Evolutionary conservation across 441 rosid genomes (phyloP), one percentile per base, ranked within the genome.

Genomic region (Adansonia rubrostipa): DNA sequence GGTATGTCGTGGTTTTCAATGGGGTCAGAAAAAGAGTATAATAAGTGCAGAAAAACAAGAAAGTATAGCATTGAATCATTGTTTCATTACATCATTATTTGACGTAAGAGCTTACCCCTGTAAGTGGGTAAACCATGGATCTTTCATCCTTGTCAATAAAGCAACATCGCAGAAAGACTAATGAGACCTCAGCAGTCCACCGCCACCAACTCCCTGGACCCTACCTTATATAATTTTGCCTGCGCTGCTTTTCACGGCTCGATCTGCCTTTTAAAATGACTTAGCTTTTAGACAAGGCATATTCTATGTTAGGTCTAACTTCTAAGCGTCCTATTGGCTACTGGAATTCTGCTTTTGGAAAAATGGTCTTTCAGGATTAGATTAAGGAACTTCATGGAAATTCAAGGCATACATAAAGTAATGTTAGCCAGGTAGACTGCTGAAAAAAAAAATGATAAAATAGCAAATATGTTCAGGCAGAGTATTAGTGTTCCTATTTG

Each of bases 51-150:
- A 11, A 70, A 50, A 24, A 15, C 17, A 71, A 51, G 4, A 20
- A 70, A 70, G 19, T 13, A 3, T 22, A 3, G 17, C 71, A 9
- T 42, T 44, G 53, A 66, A 44, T 44, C 24, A 9, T 17, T 8
- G 51, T 44, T 66, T 11, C 53, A 66, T n/a, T 66, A 20, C 73
- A 69, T 69, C 57, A 69, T 48, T 13, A 42, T 65, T 42, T 40
- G 24, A 40, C 22, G 11, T 65, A n/a, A 65, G 28, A 17, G 28
- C 51, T 1, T 9, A 66, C 71, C 9, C 8, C 1, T 24, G 60
- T 24, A 51, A 15, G 45, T 51, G n/a, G 47, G 61, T 71, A 7
- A 9, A 44, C 71, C 28, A 9, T 17, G 13, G 13, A 1, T 66
- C 44, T 17, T 24, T 4, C 6, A 1, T 66, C 44, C 9, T 24